phyloP scores from a whole-genome alignment of 495 filamentous ascomycete genomes.

The Ascobolus immersus region DNA sequence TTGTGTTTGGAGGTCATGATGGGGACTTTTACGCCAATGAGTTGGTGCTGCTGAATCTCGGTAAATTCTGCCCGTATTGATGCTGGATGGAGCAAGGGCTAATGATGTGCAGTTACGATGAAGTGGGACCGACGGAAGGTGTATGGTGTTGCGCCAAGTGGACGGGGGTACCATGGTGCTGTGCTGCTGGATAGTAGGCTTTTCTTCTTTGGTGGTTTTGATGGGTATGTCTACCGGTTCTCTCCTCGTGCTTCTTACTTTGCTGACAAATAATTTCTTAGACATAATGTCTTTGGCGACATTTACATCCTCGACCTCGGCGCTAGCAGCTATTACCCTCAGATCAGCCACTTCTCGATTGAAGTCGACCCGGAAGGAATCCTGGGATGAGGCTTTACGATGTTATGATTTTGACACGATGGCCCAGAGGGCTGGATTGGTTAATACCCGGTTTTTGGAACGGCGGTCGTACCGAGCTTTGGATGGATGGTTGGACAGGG shows the following conservation, averaged over 20 bases:
- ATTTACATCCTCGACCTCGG: slow-evolving; percentile 37
- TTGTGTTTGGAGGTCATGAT: slow-evolving; percentile 40
- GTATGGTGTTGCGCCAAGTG: slow-evolving; percentile 34
- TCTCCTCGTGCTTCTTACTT: background rate
- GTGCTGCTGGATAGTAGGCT: slow-evolving; percentile 35
- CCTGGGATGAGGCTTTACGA: too few species aligned
- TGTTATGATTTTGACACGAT: too few species aligned
- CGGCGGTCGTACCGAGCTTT: too few species aligned
- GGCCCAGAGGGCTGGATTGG: too few species aligned
- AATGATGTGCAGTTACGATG: slow-evolving; percentile 28
- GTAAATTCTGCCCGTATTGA: slow-evolving; percentile 5
- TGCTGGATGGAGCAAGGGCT: background rate
- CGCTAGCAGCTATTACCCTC: slow-evolving; percentile 39
- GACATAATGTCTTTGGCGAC: slow-evolving; percentile 35
- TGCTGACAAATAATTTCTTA: slow-evolving; percentile 1
- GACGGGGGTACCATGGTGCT: slow-evolving; percentile 36
- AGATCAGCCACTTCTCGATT: slow-evolving; percentile 41
- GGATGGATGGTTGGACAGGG: too few species aligned
- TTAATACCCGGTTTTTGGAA: too few species aligned
- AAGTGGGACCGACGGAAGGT: slow-evolving; percentile 36
- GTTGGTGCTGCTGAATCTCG: slow-evolving; percentile 34
- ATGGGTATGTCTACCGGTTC: slow-evolving; percentile 18
- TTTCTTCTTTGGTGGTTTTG: slow-evolving; percentile 36
- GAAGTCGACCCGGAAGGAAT: too few species aligned
- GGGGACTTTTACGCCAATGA: slow-evolving; percentile 41